Conservation (phyloP, 1,284 basidiomycete species). For the Serendipita sp. region DNA sequence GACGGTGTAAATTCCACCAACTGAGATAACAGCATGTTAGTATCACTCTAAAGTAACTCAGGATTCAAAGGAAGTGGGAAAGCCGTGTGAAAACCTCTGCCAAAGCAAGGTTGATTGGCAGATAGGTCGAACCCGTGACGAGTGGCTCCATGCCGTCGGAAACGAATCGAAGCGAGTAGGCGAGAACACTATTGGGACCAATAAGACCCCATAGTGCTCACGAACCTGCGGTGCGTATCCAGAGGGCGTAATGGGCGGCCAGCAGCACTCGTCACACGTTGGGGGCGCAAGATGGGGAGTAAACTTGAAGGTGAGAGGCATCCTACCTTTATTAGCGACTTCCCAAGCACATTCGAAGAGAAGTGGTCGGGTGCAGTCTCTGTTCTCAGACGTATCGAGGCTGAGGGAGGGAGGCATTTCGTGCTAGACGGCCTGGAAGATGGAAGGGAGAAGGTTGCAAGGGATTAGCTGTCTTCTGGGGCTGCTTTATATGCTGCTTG, state of each 20-base stretch:
- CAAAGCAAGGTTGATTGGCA: not conserved
- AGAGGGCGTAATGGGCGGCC: not conserved
- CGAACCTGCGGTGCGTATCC: not conserved
- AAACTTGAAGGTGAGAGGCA: not conserved
- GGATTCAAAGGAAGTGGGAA: constrained; percentile 1
- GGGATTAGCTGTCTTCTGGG: not conserved
- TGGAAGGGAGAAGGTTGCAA: not conserved
- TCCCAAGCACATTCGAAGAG: constrained; percentile 91
- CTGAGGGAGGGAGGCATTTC: constrained; percentile 1
- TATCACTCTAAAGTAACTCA: not conserved
- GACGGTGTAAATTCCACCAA: constrained; percentile 98
- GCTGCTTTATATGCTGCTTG: constrained; percentile 1
- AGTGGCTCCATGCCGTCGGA: not conserved
- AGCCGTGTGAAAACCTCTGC: no score
- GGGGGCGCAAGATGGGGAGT: not conserved
- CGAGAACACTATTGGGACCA: not conserved
- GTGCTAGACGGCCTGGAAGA: not conserved
- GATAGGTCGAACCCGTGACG: not conserved
- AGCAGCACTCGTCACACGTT: not conserved
- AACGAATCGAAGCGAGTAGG: constrained; percentile 59
- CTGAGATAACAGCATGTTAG: constrained; percentile 22
- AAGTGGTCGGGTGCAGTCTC: constrained; percentile 63
- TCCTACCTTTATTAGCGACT: constrained; percentile 73
- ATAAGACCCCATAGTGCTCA: not conserved
- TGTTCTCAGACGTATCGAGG: constrained; percentile 18